Percentiles rank a stretch among this genome's conserved stretches.
Evolutionary conservation across 257 asterid genomes (phyloP).

Genomic region (Echites panduratus): DNA sequence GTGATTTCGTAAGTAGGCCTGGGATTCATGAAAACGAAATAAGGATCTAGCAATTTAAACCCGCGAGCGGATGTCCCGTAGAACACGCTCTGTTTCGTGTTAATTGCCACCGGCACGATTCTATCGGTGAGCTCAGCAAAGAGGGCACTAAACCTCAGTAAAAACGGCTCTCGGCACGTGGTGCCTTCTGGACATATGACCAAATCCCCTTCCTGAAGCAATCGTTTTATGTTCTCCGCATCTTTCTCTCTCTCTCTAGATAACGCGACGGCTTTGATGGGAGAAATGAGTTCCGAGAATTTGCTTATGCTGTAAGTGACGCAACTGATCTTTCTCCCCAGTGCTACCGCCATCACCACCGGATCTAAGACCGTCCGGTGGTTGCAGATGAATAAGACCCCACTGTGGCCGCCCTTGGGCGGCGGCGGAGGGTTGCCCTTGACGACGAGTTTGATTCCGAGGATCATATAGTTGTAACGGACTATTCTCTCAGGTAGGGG

Average conservation of each 20-base stretch:
- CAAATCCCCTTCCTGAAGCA: slow-evolving; percentile 71
- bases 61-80: slow-evolving; percentile 85
- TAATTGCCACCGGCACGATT: slow-evolving; percentile 84
- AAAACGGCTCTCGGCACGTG: slow-evolving; percentile 73
- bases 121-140: slow-evolving; percentile 82
- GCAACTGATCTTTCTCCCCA: slow-evolving; percentile 79
- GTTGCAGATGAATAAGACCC: slow-evolving; percentile 81
- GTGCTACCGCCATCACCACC: slow-evolving; percentile 69
- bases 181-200: slow-evolving; percentile 92
- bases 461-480: slow-evolving; percentile 48
- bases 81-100: slow-evolving; percentile 57
- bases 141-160: slow-evolving; percentile 78
- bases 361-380: slow-evolving; percentile 88
- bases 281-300: slow-evolving; percentile 71
- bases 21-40: slow-evolving; percentile 87
- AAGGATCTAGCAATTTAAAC: slow-evolving; percentile 60
- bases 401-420: slow-evolving; percentile 47
- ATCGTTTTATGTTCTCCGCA: slow-evolving; percentile 52
- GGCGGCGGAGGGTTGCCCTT: slow-evolving; percentile 88
- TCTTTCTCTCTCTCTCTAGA: slow-evolving; percentile 78
- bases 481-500: slow-evolving; percentile 61
- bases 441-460: slow-evolving; percentile 69
- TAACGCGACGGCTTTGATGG: slow-evolving; percentile 78
- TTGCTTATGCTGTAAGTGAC: slow-evolving; percentile 83
- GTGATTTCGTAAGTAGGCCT: slow-evolving; percentile 79